Conservation (phyloP, 208 protist genomes). For the Porcisia deanei region DNA sequence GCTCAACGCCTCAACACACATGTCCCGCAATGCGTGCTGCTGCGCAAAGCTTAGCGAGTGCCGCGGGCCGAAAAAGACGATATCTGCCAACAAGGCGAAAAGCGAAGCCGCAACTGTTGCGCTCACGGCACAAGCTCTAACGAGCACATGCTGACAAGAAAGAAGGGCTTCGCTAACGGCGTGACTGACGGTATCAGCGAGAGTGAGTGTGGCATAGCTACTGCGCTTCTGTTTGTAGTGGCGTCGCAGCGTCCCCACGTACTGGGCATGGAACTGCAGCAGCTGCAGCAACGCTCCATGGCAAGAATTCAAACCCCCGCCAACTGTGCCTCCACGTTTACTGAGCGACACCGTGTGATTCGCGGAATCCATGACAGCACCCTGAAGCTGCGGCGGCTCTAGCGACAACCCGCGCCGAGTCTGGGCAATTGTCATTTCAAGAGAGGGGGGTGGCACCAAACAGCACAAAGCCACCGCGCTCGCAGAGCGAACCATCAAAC, state of each 20-base stretch:
- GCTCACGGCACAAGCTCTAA: constrained; percentile 34
- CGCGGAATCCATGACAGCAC: background rate
- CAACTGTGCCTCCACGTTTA: background rate
- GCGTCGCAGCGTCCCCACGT: constrained; percentile 68
- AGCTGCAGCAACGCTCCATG: constrained; percentile 86
- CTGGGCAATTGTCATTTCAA: constrained; percentile 10
- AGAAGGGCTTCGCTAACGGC: constrained; percentile 32
- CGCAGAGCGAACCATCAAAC: constrained; percentile 83
- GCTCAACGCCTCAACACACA: constrained; percentile 22
- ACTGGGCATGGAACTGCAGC: constrained; percentile 71
- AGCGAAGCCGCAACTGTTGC: constrained; percentile 57
- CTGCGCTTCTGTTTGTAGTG: constrained; percentile 42
- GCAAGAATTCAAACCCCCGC: constrained; percentile 43
- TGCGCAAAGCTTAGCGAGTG: constrained; percentile 2
- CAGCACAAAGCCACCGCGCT: constrained; percentile 76
- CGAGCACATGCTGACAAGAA: constrained; percentile 14
- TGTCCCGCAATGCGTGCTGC: constrained; percentile 17
- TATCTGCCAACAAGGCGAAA: constrained; percentile 57
- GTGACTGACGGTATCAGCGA: constrained; percentile 21
- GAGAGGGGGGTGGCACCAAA: constrained; percentile 52
- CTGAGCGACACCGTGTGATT: background rate
- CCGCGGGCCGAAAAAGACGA: constrained; percentile 48
- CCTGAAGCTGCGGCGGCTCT: background rate
- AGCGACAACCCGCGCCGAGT: constrained; percentile 21
- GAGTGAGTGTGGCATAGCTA: constrained; percentile 30